Evolutionary conservation across 306 rosid species (phyloP), one percentile per base, ranked within the genome.

Genomic region (Psophocarpus tetragonolobus): DNA sequence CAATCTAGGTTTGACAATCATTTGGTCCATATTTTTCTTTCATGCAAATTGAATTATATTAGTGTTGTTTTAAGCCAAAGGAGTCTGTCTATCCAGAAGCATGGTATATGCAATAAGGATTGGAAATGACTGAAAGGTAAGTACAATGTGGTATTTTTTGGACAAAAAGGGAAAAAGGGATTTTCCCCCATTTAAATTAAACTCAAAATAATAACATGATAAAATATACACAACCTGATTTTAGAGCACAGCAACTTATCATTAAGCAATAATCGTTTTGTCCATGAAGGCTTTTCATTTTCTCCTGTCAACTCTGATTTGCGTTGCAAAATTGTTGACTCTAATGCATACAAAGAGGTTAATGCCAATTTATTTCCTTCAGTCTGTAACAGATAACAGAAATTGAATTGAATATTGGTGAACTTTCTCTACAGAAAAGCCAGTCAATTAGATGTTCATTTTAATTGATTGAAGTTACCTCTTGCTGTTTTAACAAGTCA

Each of bases 261-360:
- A 58, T 84, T 84, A 42, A 85, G 89, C 53, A 95, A 86, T 68
- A 95, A 78, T 3, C 88, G 86, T 76, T 78, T 90, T 4, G 98
- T 92, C 98, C 97, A 95, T 0, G 97, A 95, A 38, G 93, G 88
- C 77, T 89, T 87, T 61, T 84, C 90, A 67, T 69, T 65, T 62
- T 85, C 86, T 54, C 14, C 78, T 24, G 32, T 83, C 61, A 82
- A 24, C 82, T 92, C 98, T 78, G 86, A 88, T 85, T 89, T 89
- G 63, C 97, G 92, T 58, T 85, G 71, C 62, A 85, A 80, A 47
- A 94, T 94, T 58, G 91, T 89, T 18, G 92, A 82, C 83, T 91
- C 97, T 74, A 92, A 81, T 0, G 81, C 85, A 78, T 88, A 88
- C 84, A 92, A 77, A 47, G 93, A 85, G 50, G 97, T 87, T 78